These are phyloP conservation scores for Parascedosporium putredinis DNA, from an alignment of 2,329 filamentous ascomycete species.

Conservation along the genomic window DNA sequence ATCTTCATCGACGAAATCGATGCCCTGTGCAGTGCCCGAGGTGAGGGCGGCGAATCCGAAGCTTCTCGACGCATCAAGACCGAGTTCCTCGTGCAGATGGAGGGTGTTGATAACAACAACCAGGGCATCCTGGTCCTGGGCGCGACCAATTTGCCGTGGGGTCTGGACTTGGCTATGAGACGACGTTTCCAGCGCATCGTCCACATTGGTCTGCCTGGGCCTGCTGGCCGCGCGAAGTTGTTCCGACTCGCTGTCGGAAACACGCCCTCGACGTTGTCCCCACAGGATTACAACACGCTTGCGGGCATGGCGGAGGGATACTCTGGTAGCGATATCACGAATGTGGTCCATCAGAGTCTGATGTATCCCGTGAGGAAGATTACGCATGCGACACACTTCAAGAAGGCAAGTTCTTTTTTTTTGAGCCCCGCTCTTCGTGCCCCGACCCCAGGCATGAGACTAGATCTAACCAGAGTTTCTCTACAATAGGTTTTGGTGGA, in stretches of 20 bases:
- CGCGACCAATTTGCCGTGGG: conserved; percentile 98
- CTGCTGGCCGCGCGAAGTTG: conserved; percentile 81
- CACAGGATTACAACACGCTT: conserved; percentile 68
- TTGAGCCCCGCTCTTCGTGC: neutral
- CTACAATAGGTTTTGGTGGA: conserved; percentile 56
- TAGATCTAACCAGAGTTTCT: conserved; percentile 10
- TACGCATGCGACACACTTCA: conserved; percentile 95
- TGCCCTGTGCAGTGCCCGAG: conserved; percentile 83
- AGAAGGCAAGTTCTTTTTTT: conserved; percentile 50
- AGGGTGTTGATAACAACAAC: conserved; percentile 92
- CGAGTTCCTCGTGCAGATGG: conserved; percentile 97
- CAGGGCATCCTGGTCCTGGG: conserved; percentile 89
- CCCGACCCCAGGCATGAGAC: neutral
- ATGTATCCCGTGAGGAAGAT: conserved; percentile 98
- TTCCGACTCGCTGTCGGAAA: conserved; percentile 91
- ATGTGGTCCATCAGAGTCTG: conserved; percentile 88
- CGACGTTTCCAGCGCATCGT: conserved; percentile 93
- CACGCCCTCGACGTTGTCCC: conserved; percentile 75
- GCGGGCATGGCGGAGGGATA: conserved; percentile 83
- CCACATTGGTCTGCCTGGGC: conserved; percentile 86
- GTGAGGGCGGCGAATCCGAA: conserved; percentile 94
- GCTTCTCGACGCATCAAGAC: conserved; percentile 97
- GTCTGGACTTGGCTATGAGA: conserved; percentile 90
- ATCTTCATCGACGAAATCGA: conserved; percentile 99
- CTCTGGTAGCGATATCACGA: conserved; percentile 90